These are phyloP conservation scores for Metschnikowia hibisci DNA, from an alignment of 805 yeast genomes.

Conservation along the genomic window DNA sequence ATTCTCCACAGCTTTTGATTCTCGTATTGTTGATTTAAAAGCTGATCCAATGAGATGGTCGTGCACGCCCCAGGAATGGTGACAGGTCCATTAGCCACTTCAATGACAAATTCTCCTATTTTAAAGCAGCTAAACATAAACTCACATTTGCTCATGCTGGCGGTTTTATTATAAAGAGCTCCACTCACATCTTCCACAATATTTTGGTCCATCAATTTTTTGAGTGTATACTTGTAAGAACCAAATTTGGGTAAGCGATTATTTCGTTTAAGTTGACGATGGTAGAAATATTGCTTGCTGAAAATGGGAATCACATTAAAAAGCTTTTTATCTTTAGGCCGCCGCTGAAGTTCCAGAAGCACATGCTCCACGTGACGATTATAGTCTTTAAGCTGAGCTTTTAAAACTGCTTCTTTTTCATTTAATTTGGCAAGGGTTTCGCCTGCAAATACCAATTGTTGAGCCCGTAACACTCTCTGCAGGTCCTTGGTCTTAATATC, in stretches of 20 bases:
- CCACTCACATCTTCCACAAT: conserved; percentile 61
- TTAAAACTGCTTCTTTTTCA: conserved; percentile 44
- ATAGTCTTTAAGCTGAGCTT: conserved; percentile 44
- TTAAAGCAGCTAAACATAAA: conserved; percentile 74
- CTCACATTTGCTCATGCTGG: conserved; percentile 61
- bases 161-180: conserved; percentile 29
- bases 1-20: conserved; percentile 49
- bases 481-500: conserved; percentile 60
- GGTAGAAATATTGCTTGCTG: conserved; percentile 74
- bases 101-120: conserved; percentile 68
- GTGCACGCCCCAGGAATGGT: conserved; percentile 58
- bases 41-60: conserved; percentile 62
- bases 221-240: conserved; percentile 70
- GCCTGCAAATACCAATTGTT: conserved; percentile 39
- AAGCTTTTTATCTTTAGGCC: conserved; percentile 44
- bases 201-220: conserved; percentile 69
- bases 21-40: conserved; percentile 73
- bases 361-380: conserved; percentile 44
- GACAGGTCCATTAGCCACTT: conserved; percentile 69
- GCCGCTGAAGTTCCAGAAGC: conserved; percentile 41
- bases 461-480: conserved; percentile 39
- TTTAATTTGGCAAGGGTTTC: conserved; percentile 42
- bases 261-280: conserved; percentile 59
- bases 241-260: conserved; percentile 75
- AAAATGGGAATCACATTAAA: conserved; percentile 50